Evolutionary conservation across 306 rosid genomes (phyloP).

Genomic region (Mucuna pruriens): DNA sequence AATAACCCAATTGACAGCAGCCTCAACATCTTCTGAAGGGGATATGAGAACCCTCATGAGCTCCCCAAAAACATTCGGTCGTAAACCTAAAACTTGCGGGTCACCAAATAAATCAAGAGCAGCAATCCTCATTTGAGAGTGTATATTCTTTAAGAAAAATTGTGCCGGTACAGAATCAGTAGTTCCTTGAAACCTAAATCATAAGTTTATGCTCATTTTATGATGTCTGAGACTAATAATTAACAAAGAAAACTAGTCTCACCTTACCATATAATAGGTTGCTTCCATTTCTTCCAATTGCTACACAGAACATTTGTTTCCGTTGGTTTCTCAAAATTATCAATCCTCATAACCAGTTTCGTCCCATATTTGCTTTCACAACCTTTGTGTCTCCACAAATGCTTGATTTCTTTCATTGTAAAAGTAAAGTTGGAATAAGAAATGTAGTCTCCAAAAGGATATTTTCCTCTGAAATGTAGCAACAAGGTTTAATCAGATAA

Average conservation of each 20-base stretch:
- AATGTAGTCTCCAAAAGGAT: slow-evolving; percentile 87
- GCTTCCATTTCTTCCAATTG: slow-evolving; percentile 91
- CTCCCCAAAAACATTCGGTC: slow-evolving; percentile 93
- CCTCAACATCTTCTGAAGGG: slow-evolving; percentile 82
- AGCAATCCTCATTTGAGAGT: slow-evolving; percentile 77
- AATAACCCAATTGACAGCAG: slow-evolving; percentile 83
- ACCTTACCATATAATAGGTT: slow-evolving; percentile 90
- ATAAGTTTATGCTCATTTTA: slow-evolving; percentile 40
- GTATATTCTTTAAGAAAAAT: slow-evolving; percentile 91
- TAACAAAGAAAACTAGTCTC: slow-evolving; percentile 33
- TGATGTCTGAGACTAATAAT: slow-evolving; percentile 30
- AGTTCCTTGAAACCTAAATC: slow-evolving; percentile 92
- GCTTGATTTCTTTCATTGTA: slow-evolving; percentile 90
- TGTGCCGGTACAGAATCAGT: slow-evolving; percentile 83
- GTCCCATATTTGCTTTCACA: slow-evolving; percentile 72
- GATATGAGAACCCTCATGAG: slow-evolving; percentile 88
- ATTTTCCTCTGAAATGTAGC: slow-evolving; percentile 70
- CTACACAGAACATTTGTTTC: slow-evolving; percentile 87
- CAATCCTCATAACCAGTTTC: slow-evolving; percentile 78
- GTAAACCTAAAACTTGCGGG: slow-evolving; percentile 60
- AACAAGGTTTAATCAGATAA: slow-evolving; percentile 38
- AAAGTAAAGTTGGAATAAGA: slow-evolving; percentile 78
- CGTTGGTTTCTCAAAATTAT: slow-evolving; percentile 86
- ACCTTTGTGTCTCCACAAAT: slow-evolving; percentile 86
- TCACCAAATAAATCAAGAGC: slow-evolving; percentile 81